Evolutionary conservation across 192 early-diverging fungal species (phyloP).

Genomic region (Rhizoclosmatium sp.): DNA sequence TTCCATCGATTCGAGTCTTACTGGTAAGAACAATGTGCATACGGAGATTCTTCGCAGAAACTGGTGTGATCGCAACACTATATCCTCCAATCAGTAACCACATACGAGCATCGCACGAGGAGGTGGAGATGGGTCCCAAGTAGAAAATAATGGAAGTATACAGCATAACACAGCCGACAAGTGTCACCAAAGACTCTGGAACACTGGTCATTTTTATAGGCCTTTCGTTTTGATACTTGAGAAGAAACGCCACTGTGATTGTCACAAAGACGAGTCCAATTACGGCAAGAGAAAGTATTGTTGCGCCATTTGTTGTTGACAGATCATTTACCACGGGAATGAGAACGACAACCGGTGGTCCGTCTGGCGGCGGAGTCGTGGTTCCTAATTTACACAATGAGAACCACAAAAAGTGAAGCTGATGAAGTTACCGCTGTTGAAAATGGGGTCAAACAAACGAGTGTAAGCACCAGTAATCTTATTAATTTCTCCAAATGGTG

Average conservation of each 20-base stretch:
- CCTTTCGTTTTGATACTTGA: not conserved
- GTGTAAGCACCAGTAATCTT: not conserved
- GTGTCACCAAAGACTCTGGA: not conserved
- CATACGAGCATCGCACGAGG: not conserved
- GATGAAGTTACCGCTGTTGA: not conserved
- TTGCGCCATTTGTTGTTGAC: not conserved
- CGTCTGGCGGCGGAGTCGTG: not conserved
- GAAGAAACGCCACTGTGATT: not conserved
- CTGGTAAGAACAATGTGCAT: not conserved
- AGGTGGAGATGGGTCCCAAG: not conserved
- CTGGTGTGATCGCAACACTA: not conserved
- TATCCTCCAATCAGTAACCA: not conserved
- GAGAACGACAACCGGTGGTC: not conserved
- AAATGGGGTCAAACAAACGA: not conserved
- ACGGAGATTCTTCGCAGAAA: not conserved
- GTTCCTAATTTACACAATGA: not conserved
- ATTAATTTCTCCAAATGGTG: not conserved
- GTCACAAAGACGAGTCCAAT: not conserved
- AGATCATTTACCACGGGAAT: not conserved
- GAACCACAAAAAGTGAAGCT: not conserved
- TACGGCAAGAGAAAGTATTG: not conserved
- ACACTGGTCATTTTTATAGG: not conserved
- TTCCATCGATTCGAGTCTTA: not conserved
- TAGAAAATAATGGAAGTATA: constrained; percentile 2
- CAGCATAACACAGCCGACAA: not conserved